A percentile compares a stretch with the other conserved stretches of the same genome.
phyloP scores from a whole-genome alignment of 1,284 basidiomycete genomes.

The Jaminaea rosea region DNA sequence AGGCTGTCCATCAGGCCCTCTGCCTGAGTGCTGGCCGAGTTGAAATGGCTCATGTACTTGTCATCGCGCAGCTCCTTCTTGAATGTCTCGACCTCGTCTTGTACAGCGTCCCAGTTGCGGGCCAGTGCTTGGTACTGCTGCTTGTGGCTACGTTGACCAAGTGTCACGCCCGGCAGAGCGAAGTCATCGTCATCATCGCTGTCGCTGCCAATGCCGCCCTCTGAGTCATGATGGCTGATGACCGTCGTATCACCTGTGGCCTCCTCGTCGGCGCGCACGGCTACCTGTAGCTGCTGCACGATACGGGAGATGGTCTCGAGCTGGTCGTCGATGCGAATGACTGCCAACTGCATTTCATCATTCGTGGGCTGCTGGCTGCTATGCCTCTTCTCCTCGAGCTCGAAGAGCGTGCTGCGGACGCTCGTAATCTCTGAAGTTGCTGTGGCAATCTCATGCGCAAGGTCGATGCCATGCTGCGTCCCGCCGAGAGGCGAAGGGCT shows the following conservation, averaged over 20 bases:
- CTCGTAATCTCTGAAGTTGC: background rate
- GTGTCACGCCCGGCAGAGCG: background rate
- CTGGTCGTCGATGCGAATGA: slow-evolving; percentile 2
- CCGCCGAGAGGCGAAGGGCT: background rate
- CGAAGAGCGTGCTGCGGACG: slow-evolving; percentile 11
- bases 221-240: background rate
- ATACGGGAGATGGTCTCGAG: slow-evolving; percentile 2
- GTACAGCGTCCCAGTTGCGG: slow-evolving; percentile 68
- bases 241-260: background rate
- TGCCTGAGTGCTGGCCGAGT: slow-evolving; percentile 80
- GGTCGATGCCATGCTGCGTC: background rate
- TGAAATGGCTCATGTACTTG: slow-evolving; percentile 87
- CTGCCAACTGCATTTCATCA: background rate
- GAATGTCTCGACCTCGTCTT: slow-evolving; percentile 69
- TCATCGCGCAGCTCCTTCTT: slow-evolving; percentile 88
- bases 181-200: slow-evolving; percentile 14
- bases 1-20: slow-evolving; percentile 92
- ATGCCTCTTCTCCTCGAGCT: slow-evolving; percentile 28
- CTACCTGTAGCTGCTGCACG: slow-evolving; percentile 55
- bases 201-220: slow-evolving; percentile 7
- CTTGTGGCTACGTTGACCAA: slow-evolving; percentile 9
- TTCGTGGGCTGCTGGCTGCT: background rate
- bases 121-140: slow-evolving; percentile 16
- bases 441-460: background rate
- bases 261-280: slow-evolving; percentile 54